phyloP scores from a whole-genome alignment of 1,284 basidiomycete species.

The Coriolopsis trogii region DNA sequence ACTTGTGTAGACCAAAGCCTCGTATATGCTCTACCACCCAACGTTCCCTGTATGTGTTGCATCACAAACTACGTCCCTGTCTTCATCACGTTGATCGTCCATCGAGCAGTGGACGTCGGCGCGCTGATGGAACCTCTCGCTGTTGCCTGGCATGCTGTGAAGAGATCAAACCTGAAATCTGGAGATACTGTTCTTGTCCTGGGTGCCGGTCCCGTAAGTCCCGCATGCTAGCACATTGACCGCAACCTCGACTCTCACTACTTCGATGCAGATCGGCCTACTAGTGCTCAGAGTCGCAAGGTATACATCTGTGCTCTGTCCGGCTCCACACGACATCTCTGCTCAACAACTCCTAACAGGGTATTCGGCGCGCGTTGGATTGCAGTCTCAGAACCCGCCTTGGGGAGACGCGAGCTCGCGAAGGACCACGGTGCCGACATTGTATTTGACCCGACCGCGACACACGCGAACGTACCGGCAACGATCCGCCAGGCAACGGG shows the following conservation, averaged over 20 bases:
- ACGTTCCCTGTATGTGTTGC: background rate
- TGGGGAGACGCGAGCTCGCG: constrained; percentile 30
- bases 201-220: constrained; percentile 35
- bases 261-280: constrained; percentile 11
- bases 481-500: constrained; percentile 26
- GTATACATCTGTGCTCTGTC: constrained; percentile 3
- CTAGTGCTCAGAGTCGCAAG: constrained; percentile 6
- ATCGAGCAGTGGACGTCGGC: constrained; percentile 33
- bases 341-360: constrained; percentile 2
- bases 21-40: constrained; percentile 24
- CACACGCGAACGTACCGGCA: constrained; percentile 20
- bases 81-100: background rate
- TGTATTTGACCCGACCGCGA: constrained; percentile 26
- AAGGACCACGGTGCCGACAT: constrained; percentile 29
- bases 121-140: constrained; percentile 38
- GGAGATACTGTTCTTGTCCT: constrained; percentile 34
- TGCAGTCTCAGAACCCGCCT: constrained; percentile 35
- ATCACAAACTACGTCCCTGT: background rate
- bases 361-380: constrained; percentile 26
- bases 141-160: constrained; percentile 37
- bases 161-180: constrained; percentile 29
- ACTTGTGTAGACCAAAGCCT: background rate
- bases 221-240: background rate
- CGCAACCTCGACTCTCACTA: background rate
- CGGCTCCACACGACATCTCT: background rate